A percentile compares a stretch with the other conserved stretches of the same genome.
Evolutionary conservation across 2,329 filamentous ascomycete species (phyloP).

Genomic region (Clarireedia sp.): DNA sequence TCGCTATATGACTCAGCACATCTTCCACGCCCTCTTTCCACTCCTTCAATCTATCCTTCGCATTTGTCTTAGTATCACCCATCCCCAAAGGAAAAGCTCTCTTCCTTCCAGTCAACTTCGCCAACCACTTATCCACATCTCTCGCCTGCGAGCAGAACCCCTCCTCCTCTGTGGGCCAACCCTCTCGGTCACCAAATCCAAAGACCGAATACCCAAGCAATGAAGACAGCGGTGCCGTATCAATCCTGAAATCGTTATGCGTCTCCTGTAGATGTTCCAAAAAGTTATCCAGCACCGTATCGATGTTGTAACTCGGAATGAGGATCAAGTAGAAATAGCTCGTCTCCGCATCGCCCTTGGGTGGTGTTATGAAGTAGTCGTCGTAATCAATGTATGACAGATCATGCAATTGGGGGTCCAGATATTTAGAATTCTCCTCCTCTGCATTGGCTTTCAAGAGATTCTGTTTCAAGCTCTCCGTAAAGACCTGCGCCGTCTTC

Average conservation of each 20-base stretch:
- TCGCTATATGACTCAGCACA: slow-evolving; percentile 55
- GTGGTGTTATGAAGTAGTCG: slow-evolving; percentile 77
- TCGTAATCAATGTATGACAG: slow-evolving; percentile 85
- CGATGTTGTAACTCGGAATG: slow-evolving; percentile 89
- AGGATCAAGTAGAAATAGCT: slow-evolving; percentile 78
- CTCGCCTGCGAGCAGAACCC: slow-evolving; percentile 91
- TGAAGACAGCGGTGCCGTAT: slow-evolving; percentile 70
- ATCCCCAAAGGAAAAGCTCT: slow-evolving; percentile 83
- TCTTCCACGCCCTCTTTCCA: slow-evolving; percentile 72
- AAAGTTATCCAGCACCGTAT: slow-evolving; percentile 82
- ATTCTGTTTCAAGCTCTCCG: slow-evolving; percentile 40
- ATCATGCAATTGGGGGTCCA: slow-evolving; percentile 61
- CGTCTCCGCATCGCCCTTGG: slow-evolving; percentile 45
- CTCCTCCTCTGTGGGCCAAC: slow-evolving; percentile 84
- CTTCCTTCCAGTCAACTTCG: slow-evolving; percentile 81
- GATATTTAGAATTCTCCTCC: slow-evolving; percentile 31
- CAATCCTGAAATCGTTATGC: slow-evolving; percentile 93
- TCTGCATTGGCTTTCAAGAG: slow-evolving; percentile 18
- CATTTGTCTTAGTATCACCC: slow-evolving; percentile 76
- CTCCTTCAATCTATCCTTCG: slow-evolving; percentile 57
- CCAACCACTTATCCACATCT: slow-evolving; percentile 92
- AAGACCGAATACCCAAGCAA: slow-evolving; percentile 88
- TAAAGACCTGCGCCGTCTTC: slow-evolving; percentile 58
- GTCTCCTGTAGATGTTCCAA: slow-evolving; percentile 83
- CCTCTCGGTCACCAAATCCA: slow-evolving; percentile 83